These are phyloP conservation scores for Chara braunii DNA, from an alignment of 139 green algal genomes.

Conservation along the genomic window DNA sequence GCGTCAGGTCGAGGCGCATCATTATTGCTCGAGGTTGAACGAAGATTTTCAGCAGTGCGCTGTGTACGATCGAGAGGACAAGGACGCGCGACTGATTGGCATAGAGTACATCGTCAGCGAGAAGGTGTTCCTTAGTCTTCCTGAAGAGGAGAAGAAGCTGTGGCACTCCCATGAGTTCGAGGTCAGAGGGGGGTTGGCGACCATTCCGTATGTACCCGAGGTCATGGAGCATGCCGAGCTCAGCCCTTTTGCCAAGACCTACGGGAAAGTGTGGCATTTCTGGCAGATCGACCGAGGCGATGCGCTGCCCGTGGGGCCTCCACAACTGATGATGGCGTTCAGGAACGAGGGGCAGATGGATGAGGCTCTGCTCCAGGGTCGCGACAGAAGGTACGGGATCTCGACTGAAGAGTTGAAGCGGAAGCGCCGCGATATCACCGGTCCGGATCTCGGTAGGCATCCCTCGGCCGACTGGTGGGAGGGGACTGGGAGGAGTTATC, in stretches of 20 bases:
- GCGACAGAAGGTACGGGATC: not conserved
- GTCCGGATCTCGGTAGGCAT: too few species aligned
- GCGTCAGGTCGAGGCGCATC: slow-evolving; percentile 57
- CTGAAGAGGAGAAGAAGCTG: slow-evolving; percentile 62
- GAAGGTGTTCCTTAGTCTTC: slow-evolving; percentile 53
- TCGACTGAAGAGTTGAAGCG: not conserved
- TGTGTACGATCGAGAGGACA: slow-evolving; percentile 51
- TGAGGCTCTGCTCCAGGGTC: not conserved
- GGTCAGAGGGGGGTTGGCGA: slow-evolving; percentile 40
- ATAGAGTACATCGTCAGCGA: slow-evolving; percentile 69
- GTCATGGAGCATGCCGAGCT: slow-evolving; percentile 21
- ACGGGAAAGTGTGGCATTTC: slow-evolving; percentile 59
- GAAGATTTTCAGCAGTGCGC: slow-evolving; percentile 66
- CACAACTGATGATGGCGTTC: slow-evolving; percentile 32
- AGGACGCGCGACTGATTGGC: slow-evolving; percentile 56
- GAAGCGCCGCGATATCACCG: not conserved
- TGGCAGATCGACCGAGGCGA: slow-evolving; percentile 67
- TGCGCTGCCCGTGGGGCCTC: slow-evolving; percentile 50
- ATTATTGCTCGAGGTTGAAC: slow-evolving; percentile 56
- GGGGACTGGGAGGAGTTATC: too few species aligned
- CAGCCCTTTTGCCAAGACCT: slow-evolving; percentile 30
- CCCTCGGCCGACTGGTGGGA: too few species aligned
- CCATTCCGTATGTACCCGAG: slow-evolving; percentile 9
- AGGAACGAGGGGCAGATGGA: slow-evolving; percentile 27
- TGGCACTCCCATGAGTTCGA: slow-evolving; percentile 74